Percentiles rank a stretch among this genome's conserved stretches.
phyloP scores from a whole-genome alignment of 805 yeast species.

The Barnettozyma wickerhamii region DNA sequence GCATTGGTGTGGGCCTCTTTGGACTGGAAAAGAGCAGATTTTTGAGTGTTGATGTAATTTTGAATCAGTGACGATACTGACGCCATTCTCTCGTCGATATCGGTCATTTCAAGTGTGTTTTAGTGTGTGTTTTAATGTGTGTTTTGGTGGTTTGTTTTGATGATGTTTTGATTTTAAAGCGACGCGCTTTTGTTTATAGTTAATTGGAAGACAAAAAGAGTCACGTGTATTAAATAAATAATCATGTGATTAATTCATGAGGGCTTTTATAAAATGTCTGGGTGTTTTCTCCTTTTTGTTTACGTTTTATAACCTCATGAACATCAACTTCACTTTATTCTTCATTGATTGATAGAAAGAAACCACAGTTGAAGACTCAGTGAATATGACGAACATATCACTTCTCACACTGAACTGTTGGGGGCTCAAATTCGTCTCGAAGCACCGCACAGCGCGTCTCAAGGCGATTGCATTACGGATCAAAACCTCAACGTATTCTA shows the following conservation, averaged over 20 bases:
- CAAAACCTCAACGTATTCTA: conserved; percentile 53
- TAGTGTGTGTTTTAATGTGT: neutral
- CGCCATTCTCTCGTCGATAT: neutral
- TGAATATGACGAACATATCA: conserved; percentile 28
- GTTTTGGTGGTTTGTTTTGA: neutral
- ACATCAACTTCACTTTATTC: no score
- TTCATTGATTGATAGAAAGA: no score
- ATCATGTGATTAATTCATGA: no score
- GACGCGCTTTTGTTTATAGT: no score
- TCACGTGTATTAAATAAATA: no score
- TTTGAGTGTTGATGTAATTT: neutral
- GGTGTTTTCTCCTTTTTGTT: no score
- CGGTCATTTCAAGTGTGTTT: neutral
- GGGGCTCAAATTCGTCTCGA: conserved; percentile 89
- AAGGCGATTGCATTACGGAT: conserved; percentile 66
- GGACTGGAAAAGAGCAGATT: neutral
- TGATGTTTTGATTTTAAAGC: no score
- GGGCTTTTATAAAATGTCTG: no score
- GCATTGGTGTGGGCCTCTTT: conserved; percentile 1
- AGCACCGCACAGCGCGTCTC: conserved; percentile 58
- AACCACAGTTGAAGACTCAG: no score
- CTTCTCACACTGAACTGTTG: conserved; percentile 74
- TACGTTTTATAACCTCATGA: no score
- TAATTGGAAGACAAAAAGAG: no score
- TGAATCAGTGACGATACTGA: neutral